phyloP scores from a whole-genome alignment of 2,329 filamentous ascomycete species.

The Sporothrix globosa region DNA sequence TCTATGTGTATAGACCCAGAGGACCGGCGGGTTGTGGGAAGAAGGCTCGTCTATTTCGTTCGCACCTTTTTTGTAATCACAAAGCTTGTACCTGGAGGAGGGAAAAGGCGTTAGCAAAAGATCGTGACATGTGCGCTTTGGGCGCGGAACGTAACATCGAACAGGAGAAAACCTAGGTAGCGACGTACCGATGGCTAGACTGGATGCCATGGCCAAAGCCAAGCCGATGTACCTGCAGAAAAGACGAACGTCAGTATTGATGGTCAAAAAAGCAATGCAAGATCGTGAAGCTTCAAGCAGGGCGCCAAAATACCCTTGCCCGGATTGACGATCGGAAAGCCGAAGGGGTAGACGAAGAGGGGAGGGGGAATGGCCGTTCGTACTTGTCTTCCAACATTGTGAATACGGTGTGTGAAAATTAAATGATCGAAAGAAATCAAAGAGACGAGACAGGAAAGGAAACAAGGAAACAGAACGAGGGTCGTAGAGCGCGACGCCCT shows the following conservation, averaged over 20 bases:
- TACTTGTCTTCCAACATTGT: conserved; percentile 54
- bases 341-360: conserved; percentile 12
- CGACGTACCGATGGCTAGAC: conserved; percentile 71
- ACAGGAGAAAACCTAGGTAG: conserved; percentile 26
- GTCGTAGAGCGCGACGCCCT: conserved; percentile 25
- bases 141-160: not conserved
- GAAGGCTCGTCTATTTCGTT: not conserved
- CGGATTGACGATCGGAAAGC: not conserved
- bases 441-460: not conserved
- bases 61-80: conserved; percentile 97
- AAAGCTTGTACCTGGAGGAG: conserved; percentile 78
- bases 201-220: conserved; percentile 73
- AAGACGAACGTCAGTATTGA: conserved; percentile 20
- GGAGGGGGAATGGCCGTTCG: conserved; percentile 31
- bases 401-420: not conserved
- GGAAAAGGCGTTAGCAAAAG: conserved; percentile 30
- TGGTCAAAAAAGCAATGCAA: not conserved
- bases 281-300: not conserved
- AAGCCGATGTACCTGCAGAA: conserved; percentile 68
- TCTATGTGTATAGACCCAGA: too few species aligned
- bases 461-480: not conserved
- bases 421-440: not conserved
- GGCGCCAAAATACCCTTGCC: conserved; percentile 1
- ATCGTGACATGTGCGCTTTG: not conserved
- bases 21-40: not conserved